Percentiles rank a stretch among this genome's conserved stretches.
phyloP scores from a whole-genome alignment of 1,284 basidiomycete species.

The Marasmius sp. region DNA sequence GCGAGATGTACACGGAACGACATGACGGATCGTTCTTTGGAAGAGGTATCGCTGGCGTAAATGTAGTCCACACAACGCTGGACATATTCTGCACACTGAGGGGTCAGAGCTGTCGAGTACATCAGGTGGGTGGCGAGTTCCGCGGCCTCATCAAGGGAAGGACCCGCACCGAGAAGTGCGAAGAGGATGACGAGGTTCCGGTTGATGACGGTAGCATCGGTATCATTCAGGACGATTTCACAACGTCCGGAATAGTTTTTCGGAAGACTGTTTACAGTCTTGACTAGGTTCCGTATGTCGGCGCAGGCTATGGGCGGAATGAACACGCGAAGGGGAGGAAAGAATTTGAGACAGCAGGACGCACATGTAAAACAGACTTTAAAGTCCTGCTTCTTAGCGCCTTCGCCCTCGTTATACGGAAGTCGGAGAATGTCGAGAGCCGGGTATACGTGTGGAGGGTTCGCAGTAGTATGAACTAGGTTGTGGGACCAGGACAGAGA shows the following conservation, averaged over 20 bases:
- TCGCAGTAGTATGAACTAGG: not conserved
- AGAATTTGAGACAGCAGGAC: not conserved
- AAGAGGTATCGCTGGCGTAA: constrained; percentile 24
- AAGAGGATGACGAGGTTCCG: constrained; percentile 23
- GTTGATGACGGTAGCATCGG: constrained; percentile 19
- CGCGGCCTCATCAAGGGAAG: constrained; percentile 21
- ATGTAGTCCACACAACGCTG: constrained; percentile 25
- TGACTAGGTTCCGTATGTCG: constrained; percentile 25
- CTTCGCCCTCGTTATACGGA: constrained; percentile 10
- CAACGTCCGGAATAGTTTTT: constrained; percentile 21
- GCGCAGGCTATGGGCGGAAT: constrained; percentile 12
- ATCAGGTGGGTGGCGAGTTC: constrained; percentile 26
- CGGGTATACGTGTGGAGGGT: constrained; percentile 5
- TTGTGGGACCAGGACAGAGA: not conserved
- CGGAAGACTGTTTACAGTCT: constrained; percentile 25
- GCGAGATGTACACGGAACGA: constrained; percentile 33
- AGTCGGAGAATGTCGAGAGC: constrained; percentile 13
- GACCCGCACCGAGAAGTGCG: constrained; percentile 20
- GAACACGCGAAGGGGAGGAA: not conserved
- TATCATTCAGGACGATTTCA: constrained; percentile 24
- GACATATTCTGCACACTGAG: constrained; percentile 15
- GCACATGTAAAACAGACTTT: constrained; percentile 16
- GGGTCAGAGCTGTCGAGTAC: constrained; percentile 23
- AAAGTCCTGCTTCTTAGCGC: constrained; percentile 1
- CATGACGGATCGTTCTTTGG: constrained; percentile 28